Evolutionary conservation across 164 flowering plant genomes (phyloP), one percentile per base, ranked within the genome.

Genomic region (Santalum album): DNA sequence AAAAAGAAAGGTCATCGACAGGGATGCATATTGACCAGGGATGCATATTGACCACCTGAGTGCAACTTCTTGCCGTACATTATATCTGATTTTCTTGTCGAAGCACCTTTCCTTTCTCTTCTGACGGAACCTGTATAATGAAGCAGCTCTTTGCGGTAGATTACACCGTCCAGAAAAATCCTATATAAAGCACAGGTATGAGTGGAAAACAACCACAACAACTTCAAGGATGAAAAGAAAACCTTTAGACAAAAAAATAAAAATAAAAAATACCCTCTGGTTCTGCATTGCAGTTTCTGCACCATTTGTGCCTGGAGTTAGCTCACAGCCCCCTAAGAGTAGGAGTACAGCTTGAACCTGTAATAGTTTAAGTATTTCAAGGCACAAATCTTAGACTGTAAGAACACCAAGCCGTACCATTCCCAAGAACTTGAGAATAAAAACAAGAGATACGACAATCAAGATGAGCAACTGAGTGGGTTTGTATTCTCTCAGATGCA

Each of bases 11-110:
- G 7, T 0, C 42, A 1, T 10, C 12, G 14, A 38, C 9, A 9
- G 16, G 12, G 42, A 15, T 16, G 14, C 9, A 38, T n/a, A 22
- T 9, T n/a, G 9, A 29, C 9, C 4, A 29, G 4, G 9, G 5
- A 14, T 7, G 16, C 50, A 46, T 4, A 46, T 44, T 44, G 9
- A 46, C 16, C 50, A 83, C 86, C 92, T 85, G 44, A 71, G 77
- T 14, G 92, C 88, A 43, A 85, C 92, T 65, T 82, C 84, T 58
- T 82, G 80, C n/a, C 92, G 84, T 35, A 82, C 86, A 63, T 72
- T 56, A 24, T 85, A 82, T 61, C 86, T 72, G 19, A 85, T 80
- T 72, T 76, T 82, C 77, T 85, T 85, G 53, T 82, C 88, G 62
- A 76, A 85, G 57, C 81, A 76, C 12, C 92, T 71, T 32, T 73